Percentiles rank a stretch among this genome's conserved stretches.
phyloP scores from a whole-genome alignment of 2,329 filamentous ascomycete species.

The Pseudocercospora pini-densiflorae region DNA sequence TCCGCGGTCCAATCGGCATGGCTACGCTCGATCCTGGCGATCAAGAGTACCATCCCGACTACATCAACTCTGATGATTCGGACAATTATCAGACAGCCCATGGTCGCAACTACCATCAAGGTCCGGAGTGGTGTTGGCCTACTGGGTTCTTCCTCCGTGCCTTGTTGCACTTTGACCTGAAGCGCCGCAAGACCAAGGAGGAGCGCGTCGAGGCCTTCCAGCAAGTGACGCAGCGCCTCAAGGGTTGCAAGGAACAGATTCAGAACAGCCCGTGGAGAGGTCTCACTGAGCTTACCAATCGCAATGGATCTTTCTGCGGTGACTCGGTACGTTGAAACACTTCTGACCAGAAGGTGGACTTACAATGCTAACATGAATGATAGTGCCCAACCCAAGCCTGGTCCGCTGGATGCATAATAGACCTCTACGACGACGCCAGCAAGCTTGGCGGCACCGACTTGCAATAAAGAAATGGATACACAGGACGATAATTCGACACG shows the following conservation, averaged over 20 bases:
- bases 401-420: constrained; percentile 93
- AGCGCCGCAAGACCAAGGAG: constrained; percentile 67
- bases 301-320: constrained; percentile 77
- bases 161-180: constrained; percentile 85
- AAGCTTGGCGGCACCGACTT: constrained; percentile 21
- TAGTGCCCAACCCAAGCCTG: constrained; percentile 94
- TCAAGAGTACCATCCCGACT: constrained; percentile 91
- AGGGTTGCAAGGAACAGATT: constrained; percentile 85
- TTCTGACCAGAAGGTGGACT: constrained; percentile 11
- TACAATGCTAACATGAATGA: constrained; percentile 37
- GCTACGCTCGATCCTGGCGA: constrained; percentile 92
- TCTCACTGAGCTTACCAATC: constrained; percentile 89
- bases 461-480: neutral
- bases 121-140: constrained; percentile 98
- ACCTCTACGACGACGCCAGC: constrained; percentile 89
- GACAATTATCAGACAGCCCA: constrained; percentile 90
- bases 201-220: constrained; percentile 88
- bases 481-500: constrained; percentile 3
- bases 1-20: constrained; percentile 91
- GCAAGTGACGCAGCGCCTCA: constrained; percentile 83
- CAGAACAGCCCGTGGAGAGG: constrained; percentile 83
- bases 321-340: constrained; percentile 73
- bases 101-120: constrained; percentile 96
- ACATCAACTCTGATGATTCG: constrained; percentile 93
- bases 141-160: constrained; percentile 94